Conservation (phyloP, 164 flowering plant species). For the Paratinospora sagittata region DNA sequence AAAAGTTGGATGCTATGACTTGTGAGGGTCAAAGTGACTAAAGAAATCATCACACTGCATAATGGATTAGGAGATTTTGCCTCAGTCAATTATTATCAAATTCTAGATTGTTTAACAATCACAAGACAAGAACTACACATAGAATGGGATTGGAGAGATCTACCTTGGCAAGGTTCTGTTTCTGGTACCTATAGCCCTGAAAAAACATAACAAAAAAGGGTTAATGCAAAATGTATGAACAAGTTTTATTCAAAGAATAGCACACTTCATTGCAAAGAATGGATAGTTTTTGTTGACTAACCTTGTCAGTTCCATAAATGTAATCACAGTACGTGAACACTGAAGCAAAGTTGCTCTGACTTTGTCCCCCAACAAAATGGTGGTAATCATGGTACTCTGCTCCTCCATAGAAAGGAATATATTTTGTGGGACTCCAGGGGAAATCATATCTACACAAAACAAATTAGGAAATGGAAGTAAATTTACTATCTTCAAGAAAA, state of each 20-base stretch:
- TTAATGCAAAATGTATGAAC: not conserved
- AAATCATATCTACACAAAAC: slow-evolving; percentile 64
- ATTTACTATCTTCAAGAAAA: no score
- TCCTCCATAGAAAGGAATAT: slow-evolving; percentile 93
- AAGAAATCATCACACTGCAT: no score
- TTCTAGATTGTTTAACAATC: not conserved
- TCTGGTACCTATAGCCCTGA: slow-evolving; percentile 82
- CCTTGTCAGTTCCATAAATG: slow-evolving; percentile 95
- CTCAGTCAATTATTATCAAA: not conserved
- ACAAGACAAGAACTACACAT: not conserved
- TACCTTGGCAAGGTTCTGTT: slow-evolving; percentile 67
- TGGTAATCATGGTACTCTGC: slow-evolving; percentile 96
- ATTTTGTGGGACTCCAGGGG: slow-evolving; percentile 79
- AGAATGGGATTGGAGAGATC: not conserved
- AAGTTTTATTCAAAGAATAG: not conserved
- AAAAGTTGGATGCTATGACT: no score
- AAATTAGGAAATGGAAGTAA: not conserved
- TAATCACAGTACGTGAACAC: slow-evolving; percentile 95
- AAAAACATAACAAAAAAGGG: slow-evolving; percentile 14
- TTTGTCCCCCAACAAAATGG: slow-evolving; percentile 92
- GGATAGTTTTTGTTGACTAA: slow-evolving; percentile 16
- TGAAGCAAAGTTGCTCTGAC: slow-evolving; percentile 92
- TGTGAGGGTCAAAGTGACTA: no score
- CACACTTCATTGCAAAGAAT: not conserved
- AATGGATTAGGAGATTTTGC: no score